Percentiles rank a stretch among this genome's conserved stretches.
Evolutionary conservation across 2,329 filamentous ascomycete genomes (phyloP).

Genomic region (Ceratocystiopsis brevicomis): DNA sequence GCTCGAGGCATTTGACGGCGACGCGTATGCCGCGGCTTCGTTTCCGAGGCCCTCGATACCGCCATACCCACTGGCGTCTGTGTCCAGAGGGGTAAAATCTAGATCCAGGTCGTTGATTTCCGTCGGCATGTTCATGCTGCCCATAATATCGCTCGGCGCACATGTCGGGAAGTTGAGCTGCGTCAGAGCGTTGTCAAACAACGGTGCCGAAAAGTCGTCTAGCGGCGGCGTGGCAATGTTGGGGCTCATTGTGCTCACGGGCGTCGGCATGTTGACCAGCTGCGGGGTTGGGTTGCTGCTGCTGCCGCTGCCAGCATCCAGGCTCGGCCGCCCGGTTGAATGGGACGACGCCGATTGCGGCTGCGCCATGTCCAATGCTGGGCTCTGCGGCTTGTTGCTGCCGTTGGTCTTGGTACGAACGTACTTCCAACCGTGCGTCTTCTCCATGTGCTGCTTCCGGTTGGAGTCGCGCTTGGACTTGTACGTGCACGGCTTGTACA

Average conservation of each 20-base stretch:
- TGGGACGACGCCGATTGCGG: not conserved
- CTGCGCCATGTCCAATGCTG: not conserved
- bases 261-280: conserved; percentile 42
- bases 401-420: conserved; percentile 84
- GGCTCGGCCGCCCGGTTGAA: conserved; percentile 17
- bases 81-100: not conserved
- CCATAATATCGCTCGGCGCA: conserved; percentile 6
- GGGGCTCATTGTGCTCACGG: conserved; percentile 37
- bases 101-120: conserved; percentile 25
- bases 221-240: conserved; percentile 38
- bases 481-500: conserved; percentile 71
- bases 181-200: conserved; percentile 18
- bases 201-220: conserved; percentile 20
- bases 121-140: conserved; percentile 18
- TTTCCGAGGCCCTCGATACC: too few relatives aligned
- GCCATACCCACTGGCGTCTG: conserved; percentile 15
- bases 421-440: conserved; percentile 81
- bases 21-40: conserved; percentile 33
- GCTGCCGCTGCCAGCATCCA: conserved; percentile 15
- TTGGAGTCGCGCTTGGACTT: conserved; percentile 92
- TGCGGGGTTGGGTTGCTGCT: conserved; percentile 35
- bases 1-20: conserved; percentile 24
- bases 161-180: conserved; percentile 26
- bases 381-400: conserved; percentile 27
- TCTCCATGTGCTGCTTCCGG: conserved; percentile 98